Evolutionary conservation across 2,329 filamentous ascomycete species (phyloP).

Genomic region (Stemphylium lycopersici): DNA sequence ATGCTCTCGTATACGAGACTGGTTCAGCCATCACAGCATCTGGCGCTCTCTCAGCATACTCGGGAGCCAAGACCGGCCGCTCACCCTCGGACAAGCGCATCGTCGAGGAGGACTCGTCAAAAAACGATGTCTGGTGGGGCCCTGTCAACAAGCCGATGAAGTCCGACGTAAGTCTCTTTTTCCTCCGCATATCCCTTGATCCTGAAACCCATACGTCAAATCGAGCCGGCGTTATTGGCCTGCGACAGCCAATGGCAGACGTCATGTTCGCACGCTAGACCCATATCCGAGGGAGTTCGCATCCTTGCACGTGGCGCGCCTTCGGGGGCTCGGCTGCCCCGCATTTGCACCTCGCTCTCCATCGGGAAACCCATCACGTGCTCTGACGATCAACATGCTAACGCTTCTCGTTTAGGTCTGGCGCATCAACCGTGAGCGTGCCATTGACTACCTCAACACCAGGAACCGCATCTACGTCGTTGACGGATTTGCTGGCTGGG

Average conservation of each 20-base stretch:
- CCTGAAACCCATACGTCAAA: conserved; percentile 13
- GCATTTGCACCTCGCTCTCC: conserved; percentile 38
- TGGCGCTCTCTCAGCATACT: conserved; percentile 95
- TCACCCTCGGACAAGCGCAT: conserved; percentile 98
- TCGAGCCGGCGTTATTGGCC: conserved; percentile 23
- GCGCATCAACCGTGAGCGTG: conserved; percentile 99
- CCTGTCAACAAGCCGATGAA: conserved; percentile 99
- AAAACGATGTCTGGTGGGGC: conserved; percentile 97
- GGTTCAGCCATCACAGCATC: conserved; percentile 96
- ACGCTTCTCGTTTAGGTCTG: conserved; percentile 71
- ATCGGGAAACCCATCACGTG: conserved; percentile 27
- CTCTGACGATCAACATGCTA: conserved; percentile 24
- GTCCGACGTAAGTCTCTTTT: conserved; percentile 74
- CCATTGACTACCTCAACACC: conserved; percentile 98
- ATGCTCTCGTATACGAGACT: conserved; percentile 97
- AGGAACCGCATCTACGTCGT: conserved; percentile 98
- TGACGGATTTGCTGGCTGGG: conserved; percentile 97
- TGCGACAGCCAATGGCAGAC: conserved; percentile 39
- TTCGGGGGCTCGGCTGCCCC: conserved; percentile 42
- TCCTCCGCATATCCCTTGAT: conserved; percentile 18
- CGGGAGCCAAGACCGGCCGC: conserved; percentile 95
- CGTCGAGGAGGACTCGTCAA: conserved; percentile 86
- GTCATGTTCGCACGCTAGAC: conserved; percentile 40
- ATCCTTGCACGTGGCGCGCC: conserved; percentile 37
- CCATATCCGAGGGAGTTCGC: conserved; percentile 39